These are phyloP conservation scores for Rhodamnia rubescens DNA, from an alignment of 345 rosid species.

Conservation along the genomic window DNA sequence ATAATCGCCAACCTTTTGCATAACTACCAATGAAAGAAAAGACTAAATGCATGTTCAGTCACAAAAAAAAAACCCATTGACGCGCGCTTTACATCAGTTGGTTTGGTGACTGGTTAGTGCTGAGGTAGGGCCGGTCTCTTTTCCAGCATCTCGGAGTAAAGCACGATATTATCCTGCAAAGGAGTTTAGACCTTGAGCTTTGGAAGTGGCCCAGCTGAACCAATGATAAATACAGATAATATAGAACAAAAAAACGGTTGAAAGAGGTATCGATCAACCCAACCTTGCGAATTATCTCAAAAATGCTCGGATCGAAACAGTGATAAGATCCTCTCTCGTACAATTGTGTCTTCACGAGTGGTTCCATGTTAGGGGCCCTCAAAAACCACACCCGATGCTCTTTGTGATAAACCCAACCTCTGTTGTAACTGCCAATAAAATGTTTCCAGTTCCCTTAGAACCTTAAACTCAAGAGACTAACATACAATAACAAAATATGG, in stretches of 20 bases:
- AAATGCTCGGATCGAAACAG: constrained; percentile 69
- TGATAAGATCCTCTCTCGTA: constrained; percentile 88
- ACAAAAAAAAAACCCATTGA: neutral
- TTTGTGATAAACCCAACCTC: constrained; percentile 95
- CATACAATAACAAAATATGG: neutral
- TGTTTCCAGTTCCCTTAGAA: neutral
- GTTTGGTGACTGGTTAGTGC: constrained; percentile 32
- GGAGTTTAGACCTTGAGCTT: neutral
- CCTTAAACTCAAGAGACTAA: neutral
- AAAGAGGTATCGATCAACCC: neutral
- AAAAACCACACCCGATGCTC: constrained; percentile 71
- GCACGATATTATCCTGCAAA: constrained; percentile 75
- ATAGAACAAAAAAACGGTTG: neutral
- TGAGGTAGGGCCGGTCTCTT: constrained; percentile 85
- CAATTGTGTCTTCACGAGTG: constrained; percentile 58
- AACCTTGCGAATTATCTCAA: constrained; percentile 79
- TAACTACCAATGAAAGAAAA: neutral
- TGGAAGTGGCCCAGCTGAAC: neutral
- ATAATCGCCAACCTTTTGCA: neutral
- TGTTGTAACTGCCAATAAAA: constrained; percentile 50
- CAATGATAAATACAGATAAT: neutral
- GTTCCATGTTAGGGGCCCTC: constrained; percentile 64
- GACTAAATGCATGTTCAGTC: neutral
- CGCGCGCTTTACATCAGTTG: constrained; percentile 42
- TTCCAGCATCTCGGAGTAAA: constrained; percentile 74